Percentiles rank a stretch among this genome's conserved stretches.
Conservation (phyloP, 768 basidiomycete species). For the Russula sp. region DNA sequence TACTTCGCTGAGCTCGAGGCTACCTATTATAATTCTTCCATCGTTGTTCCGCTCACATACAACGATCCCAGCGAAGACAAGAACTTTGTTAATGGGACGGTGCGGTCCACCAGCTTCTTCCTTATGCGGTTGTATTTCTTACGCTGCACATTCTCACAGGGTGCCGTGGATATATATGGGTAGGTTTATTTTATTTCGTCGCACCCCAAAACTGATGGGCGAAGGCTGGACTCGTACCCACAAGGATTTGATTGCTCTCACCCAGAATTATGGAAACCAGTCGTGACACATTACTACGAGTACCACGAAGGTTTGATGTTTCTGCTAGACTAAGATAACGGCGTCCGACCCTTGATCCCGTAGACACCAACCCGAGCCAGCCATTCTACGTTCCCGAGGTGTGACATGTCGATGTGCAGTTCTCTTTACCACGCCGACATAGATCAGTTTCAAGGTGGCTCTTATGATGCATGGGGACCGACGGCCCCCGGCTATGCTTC, state of each 20-base stretch:
- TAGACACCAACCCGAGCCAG: slow-evolving; percentile 38
- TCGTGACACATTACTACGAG: slow-evolving; percentile 53
- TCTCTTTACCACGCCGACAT: neutral
- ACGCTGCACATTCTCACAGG: slow-evolving; percentile 31
- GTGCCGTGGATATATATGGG: slow-evolving; percentile 74
- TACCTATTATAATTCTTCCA: slow-evolving; percentile 45
- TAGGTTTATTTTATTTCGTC: slow-evolving; percentile 22
- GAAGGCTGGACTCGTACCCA: slow-evolving; percentile 52
- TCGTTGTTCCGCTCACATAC: slow-evolving; percentile 66
- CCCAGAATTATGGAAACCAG: slow-evolving; percentile 55
- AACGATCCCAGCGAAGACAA: slow-evolving; percentile 54
- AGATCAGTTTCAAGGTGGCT: slow-evolving; percentile 59
- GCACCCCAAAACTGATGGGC: neutral
- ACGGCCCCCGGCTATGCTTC: slow-evolving; percentile 60
- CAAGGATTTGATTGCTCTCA: slow-evolving; percentile 78
- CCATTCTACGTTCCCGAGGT: slow-evolving; percentile 71
- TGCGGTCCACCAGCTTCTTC: slow-evolving; percentile 25
- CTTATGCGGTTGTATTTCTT: neutral
- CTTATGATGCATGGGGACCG: slow-evolving; percentile 79
- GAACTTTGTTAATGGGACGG: slow-evolving; percentile 68
- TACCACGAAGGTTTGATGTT: slow-evolving; percentile 44
- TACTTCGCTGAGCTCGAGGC: slow-evolving; percentile 60
- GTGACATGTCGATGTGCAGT: slow-evolving; percentile 12
- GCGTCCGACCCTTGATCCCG: neutral
- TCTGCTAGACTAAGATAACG: neutral